Conservation (phyloP, 1,284 basidiomycete species). For the Leccinum pachyderme region DNA sequence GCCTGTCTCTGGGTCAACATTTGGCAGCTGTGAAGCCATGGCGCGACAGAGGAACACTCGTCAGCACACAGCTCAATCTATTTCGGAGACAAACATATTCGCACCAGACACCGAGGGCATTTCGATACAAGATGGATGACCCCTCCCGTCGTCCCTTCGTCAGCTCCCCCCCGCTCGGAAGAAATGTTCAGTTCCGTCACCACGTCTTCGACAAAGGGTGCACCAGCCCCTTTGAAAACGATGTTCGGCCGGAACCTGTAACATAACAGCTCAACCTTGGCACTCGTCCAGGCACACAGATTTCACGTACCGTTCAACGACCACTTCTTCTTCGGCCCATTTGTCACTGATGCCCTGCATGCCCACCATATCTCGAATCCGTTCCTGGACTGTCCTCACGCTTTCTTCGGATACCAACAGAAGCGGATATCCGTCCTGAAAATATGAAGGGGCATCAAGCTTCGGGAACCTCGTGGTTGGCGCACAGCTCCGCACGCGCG, state of each 20-base stretch:
- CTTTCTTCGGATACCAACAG: slow-evolving; percentile 67
- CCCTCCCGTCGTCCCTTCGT: slow-evolving; percentile 33
- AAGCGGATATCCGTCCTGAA: slow-evolving; percentile 73
- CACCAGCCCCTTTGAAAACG: slow-evolving; percentile 53
- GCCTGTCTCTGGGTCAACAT: slow-evolving; percentile 63
- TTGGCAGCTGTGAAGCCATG: slow-evolving; percentile 55
- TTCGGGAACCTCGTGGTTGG: slow-evolving; percentile 55
- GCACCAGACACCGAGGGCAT: slow-evolving; percentile 69
- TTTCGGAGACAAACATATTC: slow-evolving; percentile 27
- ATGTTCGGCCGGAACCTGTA: slow-evolving; percentile 75
- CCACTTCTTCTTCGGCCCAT: slow-evolving; percentile 55
- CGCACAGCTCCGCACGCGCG: slow-evolving; percentile 46
- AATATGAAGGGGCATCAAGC: slow-evolving; percentile 53
- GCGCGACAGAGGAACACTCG: background rate
- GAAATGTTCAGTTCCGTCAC: slow-evolving; percentile 52
- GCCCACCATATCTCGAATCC: slow-evolving; percentile 48
- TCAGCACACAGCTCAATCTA: slow-evolving; percentile 8
- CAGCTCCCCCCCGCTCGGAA: slow-evolving; percentile 25
- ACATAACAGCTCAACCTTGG: slow-evolving; percentile 6
- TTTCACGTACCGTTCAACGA: slow-evolving; percentile 55
- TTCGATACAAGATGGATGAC: slow-evolving; percentile 59
- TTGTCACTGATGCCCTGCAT: slow-evolving; percentile 54
- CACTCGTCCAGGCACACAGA: background rate
- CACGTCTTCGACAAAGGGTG: slow-evolving; percentile 50
- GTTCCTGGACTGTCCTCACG: slow-evolving; percentile 46